Conservation (phyloP, 495 filamentous ascomycete species). For the Tuber calosporum region DNA sequence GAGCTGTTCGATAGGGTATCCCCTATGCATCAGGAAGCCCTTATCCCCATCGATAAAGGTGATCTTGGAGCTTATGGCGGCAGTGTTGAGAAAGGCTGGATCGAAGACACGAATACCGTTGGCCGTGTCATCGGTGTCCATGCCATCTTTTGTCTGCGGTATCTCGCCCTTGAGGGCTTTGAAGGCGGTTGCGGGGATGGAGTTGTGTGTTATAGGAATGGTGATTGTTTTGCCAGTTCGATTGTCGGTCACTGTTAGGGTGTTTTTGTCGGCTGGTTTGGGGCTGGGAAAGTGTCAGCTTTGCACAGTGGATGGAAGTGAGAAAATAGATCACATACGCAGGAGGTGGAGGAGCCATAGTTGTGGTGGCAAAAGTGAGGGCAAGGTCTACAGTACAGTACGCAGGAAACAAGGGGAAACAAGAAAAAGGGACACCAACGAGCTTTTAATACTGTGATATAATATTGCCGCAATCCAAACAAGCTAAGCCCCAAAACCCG, state of each 20-base stretch:
- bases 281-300: constrained; percentile 21
- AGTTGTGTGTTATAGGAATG: constrained; percentile 50
- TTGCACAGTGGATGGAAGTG: background rate
- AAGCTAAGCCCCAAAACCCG: background rate
- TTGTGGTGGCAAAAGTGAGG: background rate
- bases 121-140: constrained; percentile 35
- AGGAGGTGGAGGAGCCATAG: background rate
- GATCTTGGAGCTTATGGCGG: constrained; percentile 48
- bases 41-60: constrained; percentile 50
- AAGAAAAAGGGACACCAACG: background rate
- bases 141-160: constrained; percentile 19
- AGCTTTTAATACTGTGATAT: background rate
- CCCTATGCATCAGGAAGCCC: constrained; percentile 46
- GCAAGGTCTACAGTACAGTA: no score
- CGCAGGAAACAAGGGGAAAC: background rate
- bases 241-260: constrained; percentile 48
- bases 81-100: constrained; percentile 53
- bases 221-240: constrained; percentile 49
- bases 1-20: constrained; percentile 46
- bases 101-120: constrained; percentile 50
- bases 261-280: constrained; percentile 23
- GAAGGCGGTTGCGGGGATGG: constrained; percentile 48
- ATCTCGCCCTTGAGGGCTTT: constrained; percentile 45
- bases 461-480: background rate
- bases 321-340: background rate